Conservation (phyloP, 345 rosid species). For the rapeseed (Brassica napus) region DNA sequence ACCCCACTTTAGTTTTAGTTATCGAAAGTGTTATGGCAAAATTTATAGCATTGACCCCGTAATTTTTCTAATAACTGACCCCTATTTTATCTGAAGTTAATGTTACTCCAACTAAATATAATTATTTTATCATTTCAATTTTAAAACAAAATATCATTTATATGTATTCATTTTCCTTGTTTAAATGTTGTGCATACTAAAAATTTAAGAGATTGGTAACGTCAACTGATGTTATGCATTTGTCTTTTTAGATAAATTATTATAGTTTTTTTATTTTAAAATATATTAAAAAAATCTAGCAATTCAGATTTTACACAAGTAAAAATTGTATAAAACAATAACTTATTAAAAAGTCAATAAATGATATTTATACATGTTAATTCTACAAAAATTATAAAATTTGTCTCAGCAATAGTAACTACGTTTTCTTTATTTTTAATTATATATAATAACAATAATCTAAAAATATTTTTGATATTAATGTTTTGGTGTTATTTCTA, state of each 20-base stretch:
- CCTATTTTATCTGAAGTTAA: no score
- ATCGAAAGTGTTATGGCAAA: no score
- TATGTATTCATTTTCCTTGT: neutral
- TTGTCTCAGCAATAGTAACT: neutral
- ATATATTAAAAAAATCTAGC: neutral
- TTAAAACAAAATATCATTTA: neutral
- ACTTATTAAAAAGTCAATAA: neutral
- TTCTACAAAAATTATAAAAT: no score
- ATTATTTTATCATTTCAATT: no score
- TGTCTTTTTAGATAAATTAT: neutral
- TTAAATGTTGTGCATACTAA: neutral
- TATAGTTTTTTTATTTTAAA: neutral
- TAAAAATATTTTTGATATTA: no score
- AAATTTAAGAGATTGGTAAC: neutral
- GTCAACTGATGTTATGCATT: neutral
- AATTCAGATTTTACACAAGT: neutral
- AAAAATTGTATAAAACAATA: neutral
- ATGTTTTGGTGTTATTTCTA: neutral
- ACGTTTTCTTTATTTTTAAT: neutral
- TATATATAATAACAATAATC: neutral
- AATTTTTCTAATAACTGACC: no score
- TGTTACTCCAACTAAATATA: no score
- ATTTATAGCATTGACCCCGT: no score
- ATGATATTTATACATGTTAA: neutral
- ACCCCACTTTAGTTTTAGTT: no score